phyloP scores from a whole-genome alignment of 164 flowering plant species.

The Magnolia officinalis region DNA sequence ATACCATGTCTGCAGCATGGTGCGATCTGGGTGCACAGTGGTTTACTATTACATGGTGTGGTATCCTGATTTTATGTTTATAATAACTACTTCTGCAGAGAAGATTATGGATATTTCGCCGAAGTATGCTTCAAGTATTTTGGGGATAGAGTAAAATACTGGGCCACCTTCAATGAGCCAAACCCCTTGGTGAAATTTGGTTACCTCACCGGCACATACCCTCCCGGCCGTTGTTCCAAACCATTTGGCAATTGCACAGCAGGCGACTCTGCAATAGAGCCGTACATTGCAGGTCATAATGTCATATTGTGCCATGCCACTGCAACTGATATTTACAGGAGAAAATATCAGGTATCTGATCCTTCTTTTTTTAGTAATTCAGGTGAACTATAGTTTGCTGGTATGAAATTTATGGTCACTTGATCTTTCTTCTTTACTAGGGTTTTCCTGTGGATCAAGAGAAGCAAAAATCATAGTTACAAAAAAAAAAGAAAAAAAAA shows the following conservation, averaged over 20 bases:
- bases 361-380: too few species aligned
- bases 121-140: constrained; percentile 9
- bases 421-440: too few species aligned
- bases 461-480: too few species aligned
- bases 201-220: constrained; percentile 4
- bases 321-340: constrained; percentile 10
- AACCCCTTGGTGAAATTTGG: not conserved
- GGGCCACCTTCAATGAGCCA: constrained; percentile 11
- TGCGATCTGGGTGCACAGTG: too few species aligned
- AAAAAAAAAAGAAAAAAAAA: too few species aligned
- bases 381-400: too few species aligned
- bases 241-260: not conserved
- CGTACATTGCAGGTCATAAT: constrained; percentile 9
- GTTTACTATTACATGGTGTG: too few species aligned
- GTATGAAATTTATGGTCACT: too few species aligned
- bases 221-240: constrained; percentile 7
- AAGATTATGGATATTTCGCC: constrained; percentile 5
- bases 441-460: too few species aligned
- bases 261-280: constrained; percentile 8
- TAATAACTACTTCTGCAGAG: not conserved
- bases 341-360: constrained; percentile 10
- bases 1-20: too few species aligned
- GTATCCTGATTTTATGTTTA: too few species aligned
- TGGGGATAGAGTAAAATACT: constrained; percentile 14
- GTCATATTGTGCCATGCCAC: constrained; percentile 7